phyloP scores from a whole-genome alignment of 257 asterid genomes.

The Solanum chmielewskii region DNA sequence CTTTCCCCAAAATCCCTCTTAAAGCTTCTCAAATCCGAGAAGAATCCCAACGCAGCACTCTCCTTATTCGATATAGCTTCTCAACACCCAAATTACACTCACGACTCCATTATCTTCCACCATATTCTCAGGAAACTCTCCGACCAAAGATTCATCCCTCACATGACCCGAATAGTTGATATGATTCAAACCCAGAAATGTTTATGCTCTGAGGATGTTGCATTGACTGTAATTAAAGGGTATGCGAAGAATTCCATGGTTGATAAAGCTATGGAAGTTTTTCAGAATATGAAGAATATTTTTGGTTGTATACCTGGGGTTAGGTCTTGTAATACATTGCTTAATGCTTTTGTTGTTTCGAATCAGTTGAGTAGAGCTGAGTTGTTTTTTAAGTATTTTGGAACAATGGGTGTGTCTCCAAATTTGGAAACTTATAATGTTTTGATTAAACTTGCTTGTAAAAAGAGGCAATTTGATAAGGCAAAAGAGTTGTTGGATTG shows the following conservation, averaged over 20 bases:
- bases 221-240: slow-evolving; percentile 44
- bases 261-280: slow-evolving; percentile 49
- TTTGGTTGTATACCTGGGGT: slow-evolving; percentile 70
- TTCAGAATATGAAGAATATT: slow-evolving; percentile 56
- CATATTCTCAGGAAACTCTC: slow-evolving; percentile 78
- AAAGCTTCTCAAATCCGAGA: slow-evolving; percentile 56
- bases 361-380: slow-evolving; percentile 58
- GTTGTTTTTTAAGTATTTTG: slow-evolving; percentile 46
- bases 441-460: slow-evolving; percentile 56
- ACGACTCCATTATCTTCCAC: slow-evolving; percentile 41
- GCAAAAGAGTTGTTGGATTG: slow-evolving; percentile 32
- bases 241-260: slow-evolving; percentile 45
- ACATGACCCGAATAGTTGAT: slow-evolving; percentile 34
- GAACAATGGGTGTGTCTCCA: slow-evolving; percentile 54
- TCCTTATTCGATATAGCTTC: slow-evolving; percentile 54
- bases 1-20: slow-evolving; percentile 45
- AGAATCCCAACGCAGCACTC: slow-evolving; percentile 42
- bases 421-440: slow-evolving; percentile 58
- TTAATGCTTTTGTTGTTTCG: slow-evolving; percentile 64
- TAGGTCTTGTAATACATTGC: slow-evolving; percentile 60
- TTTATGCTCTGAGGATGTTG: slow-evolving; percentile 59
- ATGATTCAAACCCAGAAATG: slow-evolving; percentile 39
- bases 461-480: slow-evolving; percentile 37
- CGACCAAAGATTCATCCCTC: slow-evolving; percentile 27
- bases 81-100: slow-evolving; percentile 37